Base-by-base conservation (phyloP, 495 filamentous ascomycete genomes). In the Neurospora sp. region DNA sequence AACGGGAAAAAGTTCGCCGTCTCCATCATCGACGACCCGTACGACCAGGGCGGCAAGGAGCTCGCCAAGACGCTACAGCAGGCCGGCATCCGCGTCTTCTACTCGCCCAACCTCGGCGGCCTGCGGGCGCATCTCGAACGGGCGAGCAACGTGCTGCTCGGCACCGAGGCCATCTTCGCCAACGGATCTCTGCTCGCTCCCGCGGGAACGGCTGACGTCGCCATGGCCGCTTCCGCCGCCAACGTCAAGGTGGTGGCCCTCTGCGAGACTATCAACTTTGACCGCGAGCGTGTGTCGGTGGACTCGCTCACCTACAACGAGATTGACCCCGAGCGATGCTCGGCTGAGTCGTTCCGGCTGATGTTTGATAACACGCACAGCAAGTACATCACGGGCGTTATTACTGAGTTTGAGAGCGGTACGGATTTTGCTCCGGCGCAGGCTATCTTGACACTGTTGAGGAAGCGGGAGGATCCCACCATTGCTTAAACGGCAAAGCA, bases 221-320 rank as follows among this genome's bases (percentile, higher is more conserved):
- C 96, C n/a, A 92, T 96, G 87, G 90, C 89, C 37, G 96, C 94
- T 31, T 90, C 91, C 74, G 89, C 91, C 69, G 82, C 85, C 18
- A 88, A 88, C 69, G 88, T 93, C 41, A 93, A 94, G 3, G 94
- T 99, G 46, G 90, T 95, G 40, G 93, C 96, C 5, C 92, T 93
- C 73, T 98, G 94, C 80, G 95, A 99, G 85, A 94, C 91, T 3
- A 89, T 99, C 84, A 99, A 98, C 81, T 97, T 97, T 82, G 94
- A 93, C 31, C 27, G 81, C 1, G 96, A 97, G 76, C 89, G 91
- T 71, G 93, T 97, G 5, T 92, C 93, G 10, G 88, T 96, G 0
- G 96, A 97, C 82, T 92, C 92, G 41, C 94, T 99, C 75, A 94
- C 96, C 31, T 90, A 91, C 71, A 98, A 99, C 81, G 96, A 99